Percentiles rank a stretch among this genome's conserved stretches.
These are phyloP conservation scores for Lonicera japonica DNA, from an alignment of 129 eudicot genomes.

Conservation along the genomic window DNA sequence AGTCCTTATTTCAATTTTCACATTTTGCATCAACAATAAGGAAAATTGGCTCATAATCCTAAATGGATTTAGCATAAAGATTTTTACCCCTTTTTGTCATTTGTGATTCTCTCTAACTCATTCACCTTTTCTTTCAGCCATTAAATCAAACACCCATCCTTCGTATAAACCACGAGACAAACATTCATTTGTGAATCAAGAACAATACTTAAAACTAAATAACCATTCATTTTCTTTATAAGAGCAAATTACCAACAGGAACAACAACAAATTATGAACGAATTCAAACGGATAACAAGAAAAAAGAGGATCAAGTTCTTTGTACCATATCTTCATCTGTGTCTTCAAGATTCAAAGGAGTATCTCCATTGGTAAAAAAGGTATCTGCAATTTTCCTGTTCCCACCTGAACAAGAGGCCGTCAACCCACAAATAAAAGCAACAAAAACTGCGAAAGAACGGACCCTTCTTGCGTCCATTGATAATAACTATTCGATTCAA, in stretches of 20 bases:
- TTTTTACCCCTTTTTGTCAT: too few species aligned
- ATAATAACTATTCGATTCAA: conserved; percentile 23
- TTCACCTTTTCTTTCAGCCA: too few species aligned
- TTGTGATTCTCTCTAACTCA: too few species aligned
- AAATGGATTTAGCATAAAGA: too few species aligned
- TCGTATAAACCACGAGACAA: neutral
- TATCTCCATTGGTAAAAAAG: conserved; percentile 9
- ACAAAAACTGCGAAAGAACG: conserved; percentile 34
- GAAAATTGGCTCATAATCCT: too few species aligned
- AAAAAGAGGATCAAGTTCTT: neutral
- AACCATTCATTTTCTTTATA: neutral
- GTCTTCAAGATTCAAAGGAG: conserved; percentile 18
- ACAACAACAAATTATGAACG: conserved; percentile 1
- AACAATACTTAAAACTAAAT: neutral
- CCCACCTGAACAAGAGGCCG: conserved; percentile 34
- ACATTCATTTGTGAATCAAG: neutral
- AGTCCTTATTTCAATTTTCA: too few species aligned
- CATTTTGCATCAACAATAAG: too few species aligned
- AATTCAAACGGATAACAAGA: neutral
- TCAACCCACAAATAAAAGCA: conserved; percentile 37
- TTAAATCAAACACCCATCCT: neutral
- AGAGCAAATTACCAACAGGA: neutral
- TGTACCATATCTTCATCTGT: conserved; percentile 54
- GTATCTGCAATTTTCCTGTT: conserved; percentile 28
- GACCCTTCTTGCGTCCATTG: conserved; percentile 45